Evolutionary conservation across 2,329 filamentous ascomycete species (phyloP), one percentile per base, ranked within the genome.

Genomic region (Scytalidium sp.): DNA sequence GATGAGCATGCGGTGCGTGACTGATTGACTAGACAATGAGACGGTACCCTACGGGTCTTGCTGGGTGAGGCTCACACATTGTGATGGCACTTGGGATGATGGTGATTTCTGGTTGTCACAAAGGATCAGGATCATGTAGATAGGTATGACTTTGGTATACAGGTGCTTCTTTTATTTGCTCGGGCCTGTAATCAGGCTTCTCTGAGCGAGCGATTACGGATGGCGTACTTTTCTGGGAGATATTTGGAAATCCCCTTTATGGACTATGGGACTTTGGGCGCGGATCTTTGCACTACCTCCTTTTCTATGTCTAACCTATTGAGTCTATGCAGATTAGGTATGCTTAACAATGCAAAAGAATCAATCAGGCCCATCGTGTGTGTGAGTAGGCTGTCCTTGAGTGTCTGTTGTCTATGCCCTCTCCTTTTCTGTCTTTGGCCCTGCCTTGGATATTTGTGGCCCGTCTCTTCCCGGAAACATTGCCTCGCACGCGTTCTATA

Each of bases 1-100:
- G 80, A 84, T 55, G 76, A 81, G 59, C 73, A 83, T 57, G 80
- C 79, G 46, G 76, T 80, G 23, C 74, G 72, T 57, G 77, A 79
- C 45, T 60, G 47, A 58, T 57, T 44, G 49, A 17, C 39, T 19
- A 17, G 13, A 36, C 15, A n/a, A n/a, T 36, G n/a, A n/a, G n/a
- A n/a, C n/a, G n/a, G n/a, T n/a, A n/a, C n/a, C 32, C 17, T 36
- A 15, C 13, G 32, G 17, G 32, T 36, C 32, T 36, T n/a, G 32
- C 32, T 36, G 32, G 32, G 32, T 36, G 32, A 36, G 32, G 17
- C 32, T 36, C 15, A 36, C 17, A n/a, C 15, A 8, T 29, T 29
- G 7, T 36, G 32, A 36, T 36, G 32, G 32, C 32, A 36, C 32
- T 36, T 36, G 5, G 32, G 32, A 36, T 36, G 13, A 36, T 36